Percentiles rank a stretch among this genome's conserved stretches.
Evolutionary conservation across 495 filamentous ascomycete genomes (phyloP).

Genomic region (Viridothelium virens): DNA sequence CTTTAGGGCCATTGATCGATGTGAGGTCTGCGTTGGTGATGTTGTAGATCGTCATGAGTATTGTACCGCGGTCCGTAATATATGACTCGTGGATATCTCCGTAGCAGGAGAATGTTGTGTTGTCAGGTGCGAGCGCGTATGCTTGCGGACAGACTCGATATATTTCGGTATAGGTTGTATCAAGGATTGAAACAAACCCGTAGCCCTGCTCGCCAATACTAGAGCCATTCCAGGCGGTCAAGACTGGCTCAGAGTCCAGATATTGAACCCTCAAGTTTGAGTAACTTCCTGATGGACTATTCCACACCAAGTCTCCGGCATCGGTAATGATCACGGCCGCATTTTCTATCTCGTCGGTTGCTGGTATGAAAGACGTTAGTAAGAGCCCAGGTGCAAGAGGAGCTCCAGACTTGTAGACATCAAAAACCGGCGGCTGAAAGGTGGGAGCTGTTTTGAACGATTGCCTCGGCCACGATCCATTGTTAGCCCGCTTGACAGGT

Average conservation of each 20-base stretch:
- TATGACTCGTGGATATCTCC: slow-evolving; percentile 21
- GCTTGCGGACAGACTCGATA: slow-evolving; percentile 5
- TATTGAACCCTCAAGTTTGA: slow-evolving; percentile 17
- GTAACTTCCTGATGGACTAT: slow-evolving; percentile 15
- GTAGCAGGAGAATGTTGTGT: slow-evolving; percentile 18
- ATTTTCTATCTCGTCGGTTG: slow-evolving; percentile 12
- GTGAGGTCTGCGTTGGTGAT: slow-evolving; percentile 18
- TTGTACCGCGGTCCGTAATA: slow-evolving; percentile 21
- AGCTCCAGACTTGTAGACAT: slow-evolving; percentile 10
- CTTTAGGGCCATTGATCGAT: slow-evolving; percentile 12
- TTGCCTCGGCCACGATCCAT: slow-evolving; percentile 21
- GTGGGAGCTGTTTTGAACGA: slow-evolving; percentile 19
- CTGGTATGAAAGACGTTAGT: slow-evolving; percentile 18
- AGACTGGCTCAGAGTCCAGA: slow-evolving; percentile 14
- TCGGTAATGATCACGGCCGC: slow-evolving; percentile 22
- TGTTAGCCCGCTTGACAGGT: slow-evolving; percentile 1
- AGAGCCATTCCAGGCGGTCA: slow-evolving; percentile 21
- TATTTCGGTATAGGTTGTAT: slow-evolving; percentile 18
- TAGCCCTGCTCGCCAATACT: slow-evolving; percentile 19
- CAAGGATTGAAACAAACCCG: slow-evolving; percentile 16
- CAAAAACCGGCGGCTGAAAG: slow-evolving; percentile 17
- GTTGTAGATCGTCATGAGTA: slow-evolving; percentile 29
- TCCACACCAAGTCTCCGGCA: slow-evolving; percentile 20
- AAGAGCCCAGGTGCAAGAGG: slow-evolving; percentile 12
- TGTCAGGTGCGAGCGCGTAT: slow-evolving; percentile 16